A percentile compares a stretch with the other conserved stretches of the same genome.
Evolutionary conservation across 257 asterid species (phyloP).

Genomic region (Datura wrightii): DNA sequence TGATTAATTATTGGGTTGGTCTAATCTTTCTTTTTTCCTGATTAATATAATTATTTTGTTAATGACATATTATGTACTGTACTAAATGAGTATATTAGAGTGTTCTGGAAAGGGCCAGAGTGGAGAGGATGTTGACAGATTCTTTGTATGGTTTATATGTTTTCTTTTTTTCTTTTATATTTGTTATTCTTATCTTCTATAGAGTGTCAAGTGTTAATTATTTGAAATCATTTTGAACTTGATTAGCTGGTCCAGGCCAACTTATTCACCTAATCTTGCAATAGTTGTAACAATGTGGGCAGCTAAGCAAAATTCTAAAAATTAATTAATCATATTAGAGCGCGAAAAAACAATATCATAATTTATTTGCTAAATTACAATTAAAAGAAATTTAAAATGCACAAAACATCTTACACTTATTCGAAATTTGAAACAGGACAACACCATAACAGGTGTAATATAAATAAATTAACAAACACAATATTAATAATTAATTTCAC

Average conservation of each 20-base stretch:
- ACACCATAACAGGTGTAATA: no score
- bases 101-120: slow-evolving; percentile 52
- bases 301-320: slow-evolving; percentile 37
- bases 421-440: no score
- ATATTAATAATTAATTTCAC: no score
- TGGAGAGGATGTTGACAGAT: slow-evolving; percentile 50
- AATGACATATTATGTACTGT: background rate
- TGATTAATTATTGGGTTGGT: background rate
- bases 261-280: slow-evolving; percentile 44
- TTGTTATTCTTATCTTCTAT: slow-evolving; percentile 57
- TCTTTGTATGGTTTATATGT: slow-evolving; percentile 23
- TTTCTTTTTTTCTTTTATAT: background rate
- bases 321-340: no score
- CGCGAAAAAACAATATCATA: background rate
- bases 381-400: no score
- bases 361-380: no score
- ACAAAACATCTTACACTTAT: no score
- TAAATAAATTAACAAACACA: no score
- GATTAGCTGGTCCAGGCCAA: slow-evolving; percentile 50
- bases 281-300: slow-evolving; percentile 41
- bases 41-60: no score
- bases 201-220: slow-evolving; percentile 46
- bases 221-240: background rate
- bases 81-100: slow-evolving; percentile 27
- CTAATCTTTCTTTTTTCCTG: background rate